Evolutionary conservation across 345 rosid genomes (phyloP), one percentile per base, ranked within the genome.

Genomic region (Arabis alpina): DNA sequence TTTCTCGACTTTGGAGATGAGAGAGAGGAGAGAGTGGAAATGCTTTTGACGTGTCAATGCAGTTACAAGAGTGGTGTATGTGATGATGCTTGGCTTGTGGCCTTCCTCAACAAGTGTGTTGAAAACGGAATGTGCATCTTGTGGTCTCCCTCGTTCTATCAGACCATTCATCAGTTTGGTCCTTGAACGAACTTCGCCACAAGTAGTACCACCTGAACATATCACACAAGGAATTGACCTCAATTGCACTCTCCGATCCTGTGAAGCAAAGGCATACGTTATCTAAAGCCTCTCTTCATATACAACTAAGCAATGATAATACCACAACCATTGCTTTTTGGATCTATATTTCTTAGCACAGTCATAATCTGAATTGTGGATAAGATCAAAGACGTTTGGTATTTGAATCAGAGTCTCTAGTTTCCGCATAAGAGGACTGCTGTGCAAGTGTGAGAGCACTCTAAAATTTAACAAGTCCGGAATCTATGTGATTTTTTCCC

Each of bases 101-200:
- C 96, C 92, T 68, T 86, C 94, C 63, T 91, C 92, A 28, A 78
- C 79, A 74, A 91, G 83, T 65, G 68, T 71, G 70, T 83, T 68
- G 65, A 88, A 93, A 70, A 93, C 71, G 58, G 81, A 78, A 62
- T 76, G 81, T 28, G 92, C 96, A 71, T 93, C 98, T 49, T 77
- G 87, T 47, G 96, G 96, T 79, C 87, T 91, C 77, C 88, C 77
- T 75, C 72, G 83, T 77, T 82, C 86, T 75, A 87, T 80, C 80
- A 91, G 80, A 45, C 74, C 54, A 55, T 78, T 93, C 98, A 93
- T 93, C 52, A 91, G 79, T 70, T 87, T 91, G 58, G 97, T 93
- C 72, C 94, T 85, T n/a, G 98, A 88, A 54, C 77, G 86, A 58
- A 93, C 97, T 19, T 76, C 85, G 24, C 82, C 82, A 64, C 96